Evolutionary conservation across 2,329 filamentous ascomycete species (phyloP).

Genomic region (Diplodia intermedia): DNA sequence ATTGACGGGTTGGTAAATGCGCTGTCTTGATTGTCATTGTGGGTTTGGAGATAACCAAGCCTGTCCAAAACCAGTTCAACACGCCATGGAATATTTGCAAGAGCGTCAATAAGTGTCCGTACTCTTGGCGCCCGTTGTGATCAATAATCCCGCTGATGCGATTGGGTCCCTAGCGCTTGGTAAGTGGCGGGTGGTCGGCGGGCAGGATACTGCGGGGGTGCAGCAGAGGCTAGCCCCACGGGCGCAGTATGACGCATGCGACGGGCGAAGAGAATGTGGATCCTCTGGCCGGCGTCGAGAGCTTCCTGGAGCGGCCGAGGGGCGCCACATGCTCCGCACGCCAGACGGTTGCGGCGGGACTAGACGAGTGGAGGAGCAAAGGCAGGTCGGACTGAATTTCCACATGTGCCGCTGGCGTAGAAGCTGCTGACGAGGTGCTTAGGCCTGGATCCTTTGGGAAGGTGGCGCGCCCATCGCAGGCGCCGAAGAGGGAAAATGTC

Average conservation of each 20-base stretch:
- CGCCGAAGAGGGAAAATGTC: background rate
- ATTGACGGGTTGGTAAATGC: slow-evolving; percentile 27
- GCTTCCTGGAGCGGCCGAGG: background rate
- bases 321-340: background rate
- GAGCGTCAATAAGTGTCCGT: background rate
- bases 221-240: slow-evolving; percentile 4
- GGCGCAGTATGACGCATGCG: background rate
- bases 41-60: background rate
- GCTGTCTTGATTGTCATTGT: slow-evolving; percentile 9
- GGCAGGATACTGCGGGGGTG: slow-evolving; percentile 3
- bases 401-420: background rate
- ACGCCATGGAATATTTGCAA: background rate
- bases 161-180: background rate
- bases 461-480: background rate
- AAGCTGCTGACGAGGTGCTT: slow-evolving; percentile 3
- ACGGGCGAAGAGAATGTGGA: background rate
- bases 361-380: background rate
- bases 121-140: background rate
- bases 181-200: no score
- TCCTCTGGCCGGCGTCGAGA: background rate
- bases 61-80: background rate
- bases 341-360: background rate
- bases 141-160: slow-evolving; percentile 1
- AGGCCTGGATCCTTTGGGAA: background rate
- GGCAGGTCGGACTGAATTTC: slow-evolving; percentile 3